A percentile compares a stretch with the other conserved stretches of the same genome.
These are phyloP conservation scores for Zygotorulaspora mrakii DNA, from an alignment of 1,139 yeast species.

Conservation along the genomic window DNA sequence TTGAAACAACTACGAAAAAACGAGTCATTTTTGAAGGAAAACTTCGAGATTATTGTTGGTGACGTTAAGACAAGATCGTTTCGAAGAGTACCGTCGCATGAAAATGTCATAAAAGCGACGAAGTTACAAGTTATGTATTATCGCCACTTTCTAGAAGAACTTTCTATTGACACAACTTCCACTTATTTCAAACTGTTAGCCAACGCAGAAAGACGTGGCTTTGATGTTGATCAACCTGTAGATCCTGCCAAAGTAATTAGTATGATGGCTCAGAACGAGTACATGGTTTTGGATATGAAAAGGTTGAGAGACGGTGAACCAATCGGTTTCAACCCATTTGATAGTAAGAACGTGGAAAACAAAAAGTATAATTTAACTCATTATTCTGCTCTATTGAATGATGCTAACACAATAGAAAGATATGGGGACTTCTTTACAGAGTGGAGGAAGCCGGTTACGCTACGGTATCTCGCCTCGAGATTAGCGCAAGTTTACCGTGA, in stretches of 20 bases:
- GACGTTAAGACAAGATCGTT: conserved; percentile 59
- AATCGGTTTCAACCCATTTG: conserved; percentile 45
- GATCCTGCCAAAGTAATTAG: conserved; percentile 40
- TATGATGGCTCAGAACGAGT: conserved; percentile 40
- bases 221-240: conserved; percentile 50
- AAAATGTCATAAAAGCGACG: conserved; percentile 47
- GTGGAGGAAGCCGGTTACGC: conserved; percentile 56
- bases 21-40: conserved; percentile 6
- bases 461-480: conserved; percentile 54
- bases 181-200: conserved; percentile 37
- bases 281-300: conserved; percentile 44
- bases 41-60: conserved; percentile 38
- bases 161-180: conserved; percentile 34
- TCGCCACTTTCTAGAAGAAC: conserved; percentile 41
- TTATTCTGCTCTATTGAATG: conserved; percentile 16
- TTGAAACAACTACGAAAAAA: conserved; percentile 8
- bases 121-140: conserved; percentile 58
- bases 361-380: conserved; percentile 19
- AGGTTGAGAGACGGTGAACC: conserved; percentile 46
- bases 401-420: conserved; percentile 13
- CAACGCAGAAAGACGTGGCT: conserved; percentile 45
- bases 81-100: conserved; percentile 45
- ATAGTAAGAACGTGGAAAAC: conserved; percentile 23
- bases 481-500: conserved; percentile 47
- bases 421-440: conserved; percentile 29